A percentile compares a stretch with the other conserved stretches of the same genome.
phyloP scores from a whole-genome alignment of 495 filamentous ascomycete genomes.

The Diplogelasinospora grovesii region DNA sequence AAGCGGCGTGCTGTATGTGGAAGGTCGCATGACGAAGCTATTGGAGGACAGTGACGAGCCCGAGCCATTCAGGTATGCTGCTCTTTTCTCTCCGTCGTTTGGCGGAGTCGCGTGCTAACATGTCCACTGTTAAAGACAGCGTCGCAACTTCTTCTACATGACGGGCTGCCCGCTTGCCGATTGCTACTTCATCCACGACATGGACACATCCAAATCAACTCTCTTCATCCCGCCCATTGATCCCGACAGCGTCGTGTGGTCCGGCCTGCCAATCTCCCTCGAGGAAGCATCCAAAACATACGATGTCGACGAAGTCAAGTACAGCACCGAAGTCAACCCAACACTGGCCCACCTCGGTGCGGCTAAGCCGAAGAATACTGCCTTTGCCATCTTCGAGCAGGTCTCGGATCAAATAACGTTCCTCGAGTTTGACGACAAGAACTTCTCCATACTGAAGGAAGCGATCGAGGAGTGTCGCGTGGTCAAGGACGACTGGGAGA shows the following conservation, averaged over 20 bases:
- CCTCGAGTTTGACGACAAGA: constrained; percentile 54
- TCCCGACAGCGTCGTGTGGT: constrained; percentile 91
- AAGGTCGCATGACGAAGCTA: constrained; percentile 70
- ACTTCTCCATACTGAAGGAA: constrained; percentile 56
- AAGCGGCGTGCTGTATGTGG: constrained; percentile 73
- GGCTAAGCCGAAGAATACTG: constrained; percentile 40
- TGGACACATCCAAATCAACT: constrained; percentile 62
- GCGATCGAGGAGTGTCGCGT: constrained; percentile 75
- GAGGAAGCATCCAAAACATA: constrained; percentile 69
- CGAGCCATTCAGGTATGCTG: constrained; percentile 65
- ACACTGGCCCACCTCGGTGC: constrained; percentile 45
- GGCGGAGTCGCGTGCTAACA: background rate
- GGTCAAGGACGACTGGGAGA: constrained; percentile 77
- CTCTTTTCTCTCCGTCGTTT: background rate
- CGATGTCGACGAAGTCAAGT: constrained; percentile 74
- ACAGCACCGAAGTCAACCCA: constrained; percentile 62
- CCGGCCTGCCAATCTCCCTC: constrained; percentile 70
- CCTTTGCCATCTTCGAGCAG: constrained; percentile 67
- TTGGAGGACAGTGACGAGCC: constrained; percentile 79
- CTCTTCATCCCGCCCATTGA: constrained; percentile 90
- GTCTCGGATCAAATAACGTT: constrained; percentile 59
- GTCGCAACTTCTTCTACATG: constrained; percentile 91
- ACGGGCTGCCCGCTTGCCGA: constrained; percentile 81
- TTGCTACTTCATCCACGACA: constrained; percentile 74
- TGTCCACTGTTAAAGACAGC: constrained; percentile 54